Evolutionary conservation across 129 eudicot genomes (phyloP), one percentile per base, ranked within the genome.

Genomic region (Lactuca sativa): DNA sequence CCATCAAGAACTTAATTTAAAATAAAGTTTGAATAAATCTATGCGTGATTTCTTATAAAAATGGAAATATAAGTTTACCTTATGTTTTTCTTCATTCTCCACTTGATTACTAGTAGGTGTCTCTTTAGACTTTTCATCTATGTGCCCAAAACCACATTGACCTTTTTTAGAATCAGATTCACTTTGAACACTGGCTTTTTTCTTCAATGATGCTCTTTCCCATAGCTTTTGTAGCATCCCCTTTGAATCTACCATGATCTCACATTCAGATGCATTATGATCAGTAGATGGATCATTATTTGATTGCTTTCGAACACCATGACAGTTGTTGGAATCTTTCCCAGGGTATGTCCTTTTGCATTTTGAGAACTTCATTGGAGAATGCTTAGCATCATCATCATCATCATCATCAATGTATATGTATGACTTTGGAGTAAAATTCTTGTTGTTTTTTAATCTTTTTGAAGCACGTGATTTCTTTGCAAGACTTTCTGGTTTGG

Each of bases 391-490:
- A 15, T 59, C 15, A 44, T 10, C 4, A 10, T 82, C 82, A 71
- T 82, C 88, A 18, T 89, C 96, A 76, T 85, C 98, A 73, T 93
- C 93, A 56, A 90, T 81, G 78, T 68, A 82, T 60, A 93, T 93
- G 53, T 85, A 85, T 58, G 80, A 64, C 65, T 38, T 69, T 9
- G 47, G 15, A 15, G 77, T 52, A 77, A 53, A 34, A 5, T 48
- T 80, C n/a, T 74, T 77, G 32, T 73, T 83, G 64, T 70, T 84
- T 7, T 74, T 67, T 25, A 9, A 69, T 69, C 70, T 67, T 40
- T 67, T 64, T 25, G 92, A 74, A 38, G 73, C 66, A n/a, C 31
- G 75, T 37, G 66, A 68, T 40, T 78, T 77, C 33, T 75, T 69
- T 3, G 68, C 69, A 21, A 36, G 47, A 36, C 74, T 64, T 58